These are phyloP conservation scores for Vitis rotundifolia DNA, from an alignment of 164 flowering plant genomes.

Conservation along the genomic window DNA sequence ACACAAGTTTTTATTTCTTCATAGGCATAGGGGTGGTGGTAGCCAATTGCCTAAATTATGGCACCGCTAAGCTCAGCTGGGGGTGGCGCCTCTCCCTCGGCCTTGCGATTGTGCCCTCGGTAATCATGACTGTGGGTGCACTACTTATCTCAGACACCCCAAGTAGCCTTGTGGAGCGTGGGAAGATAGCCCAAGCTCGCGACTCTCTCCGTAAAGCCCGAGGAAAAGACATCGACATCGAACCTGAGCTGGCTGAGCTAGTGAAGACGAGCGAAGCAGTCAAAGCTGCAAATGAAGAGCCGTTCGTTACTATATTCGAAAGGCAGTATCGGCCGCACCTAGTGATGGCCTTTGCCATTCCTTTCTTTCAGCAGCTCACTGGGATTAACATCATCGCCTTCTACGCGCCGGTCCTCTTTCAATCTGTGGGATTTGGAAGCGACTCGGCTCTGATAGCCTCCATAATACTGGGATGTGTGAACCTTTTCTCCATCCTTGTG, in stretches of 20 bases:
- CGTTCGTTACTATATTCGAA: conserved; percentile 43
- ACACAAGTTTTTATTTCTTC: conserved; percentile 60
- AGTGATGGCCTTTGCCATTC: conserved; percentile 51
- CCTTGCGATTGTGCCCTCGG: conserved; percentile 60
- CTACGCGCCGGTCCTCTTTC: conserved; percentile 70
- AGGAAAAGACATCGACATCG: conserved; percentile 36
- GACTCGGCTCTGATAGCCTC: conserved; percentile 56
- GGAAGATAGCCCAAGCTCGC: conserved; percentile 42
- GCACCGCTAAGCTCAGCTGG: conserved; percentile 36
- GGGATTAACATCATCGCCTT: conserved; percentile 63
- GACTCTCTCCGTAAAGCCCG: conserved; percentile 33
- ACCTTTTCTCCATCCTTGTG: conserved; percentile 43
- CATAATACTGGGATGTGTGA: conserved; percentile 55
- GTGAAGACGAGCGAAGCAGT: conserved; percentile 31
- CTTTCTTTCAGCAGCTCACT: conserved; percentile 59
- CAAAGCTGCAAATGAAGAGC: conserved; percentile 31
- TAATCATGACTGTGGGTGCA: conserved; percentile 49
- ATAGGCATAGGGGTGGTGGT: conserved; percentile 55
- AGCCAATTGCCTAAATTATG: conserved; percentile 56
- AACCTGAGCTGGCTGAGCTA: conserved; percentile 43
- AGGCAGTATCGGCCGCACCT: conserved; percentile 56
- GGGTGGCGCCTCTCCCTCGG: conserved; percentile 82
- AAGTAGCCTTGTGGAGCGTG: conserved; percentile 52
- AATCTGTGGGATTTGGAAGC: conserved; percentile 63
- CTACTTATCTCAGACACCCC: conserved; percentile 60